Evolutionary conservation across 352 stramenopile species (phyloP), one percentile per base, ranked within the genome.

Genomic region (Phytophthora gonapodyides): DNA sequence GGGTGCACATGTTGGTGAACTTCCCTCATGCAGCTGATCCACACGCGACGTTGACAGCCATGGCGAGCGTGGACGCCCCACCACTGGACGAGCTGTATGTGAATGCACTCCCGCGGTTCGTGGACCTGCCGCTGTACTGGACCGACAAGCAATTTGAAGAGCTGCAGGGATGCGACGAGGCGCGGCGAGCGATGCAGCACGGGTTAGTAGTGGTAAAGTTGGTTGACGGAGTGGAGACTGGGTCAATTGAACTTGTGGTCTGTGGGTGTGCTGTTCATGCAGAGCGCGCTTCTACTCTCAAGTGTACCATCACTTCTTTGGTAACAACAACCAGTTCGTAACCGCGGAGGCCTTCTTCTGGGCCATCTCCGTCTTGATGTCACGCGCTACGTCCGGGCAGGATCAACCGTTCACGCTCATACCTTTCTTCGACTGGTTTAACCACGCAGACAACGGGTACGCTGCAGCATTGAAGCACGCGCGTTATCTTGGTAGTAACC

Each of bases 381-480:
- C 84, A 5, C 79, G 86, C 41, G 86, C 86, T 38, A 93, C 85
- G 49, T 93, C 84, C 11, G 82, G 83, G 10, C 69, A 75, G 24
- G 48, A 77, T 31, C 85, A 93, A 66, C 86, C 86, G 21, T 95
- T 95, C 71, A 77, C 84, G 17, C 73, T 95, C 13, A 88, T 93
- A 30, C 86, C 86, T 31, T 91, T 93, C 65, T 93, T 95, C 52
- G 86, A 95, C 73, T 95, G 78, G 79, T 93, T 93, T 64, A 93
- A 95, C 52, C 86, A 95, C 50, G 67, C 69, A 24, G 69, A 84
- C 43, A 71, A 72, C 16, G 73, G 80, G 82, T 92, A 73, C 27
- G 61, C 13, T 13, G 12, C 7, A 21, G 43, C 21, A 15, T 24
- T 46, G 7, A 7, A 17, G 37, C 15, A 31, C 1, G 30, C 12